phyloP scores from a whole-genome alignment of 768 basidiomycete genomes.

The Kwoniella dendrophila region DNA sequence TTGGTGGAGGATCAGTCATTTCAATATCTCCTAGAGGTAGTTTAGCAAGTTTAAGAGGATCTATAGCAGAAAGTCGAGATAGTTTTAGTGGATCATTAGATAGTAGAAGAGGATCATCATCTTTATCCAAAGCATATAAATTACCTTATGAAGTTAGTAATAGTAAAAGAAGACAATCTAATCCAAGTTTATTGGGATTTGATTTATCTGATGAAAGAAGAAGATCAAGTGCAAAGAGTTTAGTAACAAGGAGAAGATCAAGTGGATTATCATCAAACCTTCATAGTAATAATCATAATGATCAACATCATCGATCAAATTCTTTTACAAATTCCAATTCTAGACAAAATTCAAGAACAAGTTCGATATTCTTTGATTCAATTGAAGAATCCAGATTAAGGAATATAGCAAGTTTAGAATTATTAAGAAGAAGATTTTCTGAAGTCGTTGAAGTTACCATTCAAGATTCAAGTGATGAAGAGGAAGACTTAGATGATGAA shows the following conservation, averaged over 20 bases:
- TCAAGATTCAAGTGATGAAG: constrained; percentile 25
- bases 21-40: constrained; percentile 44
- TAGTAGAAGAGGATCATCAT: constrained; percentile 23
- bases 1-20: constrained; percentile 40
- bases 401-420: constrained; percentile 39
- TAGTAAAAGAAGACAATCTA: no score
- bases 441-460: constrained; percentile 48
- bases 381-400: constrained; percentile 38
- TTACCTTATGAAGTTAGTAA: constrained; percentile 18
- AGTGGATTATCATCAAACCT: constrained; percentile 21
- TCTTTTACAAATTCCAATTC: constrained; percentile 11
- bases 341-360: neutral
- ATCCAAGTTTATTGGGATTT: constrained; percentile 43
- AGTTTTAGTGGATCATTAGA: constrained; percentile 14
- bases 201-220: constrained; percentile 30
- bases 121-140: constrained; percentile 1
- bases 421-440: constrained; percentile 42
- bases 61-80: no score
- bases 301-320: no score
- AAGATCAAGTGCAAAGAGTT: constrained; percentile 23
- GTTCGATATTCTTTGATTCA: constrained; percentile 32
- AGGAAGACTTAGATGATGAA: constrained; percentile 27
- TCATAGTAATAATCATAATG: no score
- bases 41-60: constrained; percentile 4
- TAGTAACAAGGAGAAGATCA: constrained; percentile 27